Base-by-base conservation (phyloP, 2,329 filamentous ascomycete species). In the Diaporthe eres region DNA sequence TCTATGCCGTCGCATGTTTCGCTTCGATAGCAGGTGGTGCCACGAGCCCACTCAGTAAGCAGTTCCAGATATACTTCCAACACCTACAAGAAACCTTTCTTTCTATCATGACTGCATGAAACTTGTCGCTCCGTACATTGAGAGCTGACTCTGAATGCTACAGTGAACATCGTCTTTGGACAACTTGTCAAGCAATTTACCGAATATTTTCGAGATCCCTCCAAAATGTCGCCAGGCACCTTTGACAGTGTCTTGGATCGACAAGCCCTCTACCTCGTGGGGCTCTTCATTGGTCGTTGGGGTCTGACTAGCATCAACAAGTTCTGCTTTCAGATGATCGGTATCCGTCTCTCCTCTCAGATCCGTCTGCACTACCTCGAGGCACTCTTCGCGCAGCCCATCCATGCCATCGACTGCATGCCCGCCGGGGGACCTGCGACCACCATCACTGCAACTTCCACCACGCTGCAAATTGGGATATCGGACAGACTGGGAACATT, bases 311-410 rank as follows among this genome's bases (percentile, higher is more conserved):
- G 60, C 25, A 71, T 65, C 58, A 57, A 44, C n/a, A 80, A 85
- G 84, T 78, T 91, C 75, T 85, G 86, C 25, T 92, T 91, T 76
- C 88, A 90, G 19, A 89, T 92, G 82, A 88, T 89, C 74, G 90
- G 90, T 42, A 89, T 92, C 76, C 86, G 90, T 37, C 86, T 92
- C 67, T 92, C 90, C 2, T 89, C 90, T 0, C 88, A 87, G 10
- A 86, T 92, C 60, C 87, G 93, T 39, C 87, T 92, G 19, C 87
- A 90, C 75, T 95, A 94, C 79, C 86, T 95, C 44, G 87, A 88
- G 68, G 85, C 87, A 47, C 87, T 94, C 5, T 90, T 95, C 63
- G 85, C 87, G 1, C 91, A 94, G 80, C 90, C 92, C 61, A 89
- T 94, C 55, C 89, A 91, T 73, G 90, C 91, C 28, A 89, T 94